Evolutionary conservation across 345 rosid genomes (phyloP), one percentile per base, ranked within the genome.

Genomic region (Sonneratia caseolaris): DNA sequence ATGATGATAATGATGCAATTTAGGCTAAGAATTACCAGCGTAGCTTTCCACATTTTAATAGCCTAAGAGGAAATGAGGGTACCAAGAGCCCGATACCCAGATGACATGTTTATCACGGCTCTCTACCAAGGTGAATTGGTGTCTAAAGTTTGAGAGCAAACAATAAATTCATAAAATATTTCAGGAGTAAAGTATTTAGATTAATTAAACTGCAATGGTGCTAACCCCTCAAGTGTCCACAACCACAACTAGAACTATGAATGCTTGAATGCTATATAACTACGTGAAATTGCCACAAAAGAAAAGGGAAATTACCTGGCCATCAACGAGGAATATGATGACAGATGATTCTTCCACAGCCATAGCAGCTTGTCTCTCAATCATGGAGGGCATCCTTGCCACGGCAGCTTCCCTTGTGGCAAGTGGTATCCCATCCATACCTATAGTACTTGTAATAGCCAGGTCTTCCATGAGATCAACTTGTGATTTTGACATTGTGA

Each of bases 381-480:
- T 91, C 97, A 93, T 89, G 72, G 98, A 86, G 74, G 98, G 97
- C 97, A 93, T 91, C 82, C 94, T 87, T 35, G 97, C 94, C 77
- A 91, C 84, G 71, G 98, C 96, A 57, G 96, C 96, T 81, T 91
- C 98, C 81, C 96, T 91, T 5, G 91, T 67, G 37, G 89, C 80
- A 70, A 88, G 84, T 0, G 98, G 84, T 80, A 93, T 91, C 57
- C 96, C 97, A 76, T 91, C 97, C 98, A 93, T 93, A 64, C 98
- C 98, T 72, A 93, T 82, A 72, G 97, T 89, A 22, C 91, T 88
- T 45, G 90, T 76, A 57, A 93, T 80, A 76, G 87, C 90, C 65
- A 91, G 83, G 71, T 93, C 96, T 80, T 91, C 98, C 85, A 89
- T 77, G 53, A 91, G 88, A 73, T 80, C 84, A 73, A 82, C 78